Conservation (phyloP, 176 grass and related monocot genomes). For the Otatea glauca region DNA sequence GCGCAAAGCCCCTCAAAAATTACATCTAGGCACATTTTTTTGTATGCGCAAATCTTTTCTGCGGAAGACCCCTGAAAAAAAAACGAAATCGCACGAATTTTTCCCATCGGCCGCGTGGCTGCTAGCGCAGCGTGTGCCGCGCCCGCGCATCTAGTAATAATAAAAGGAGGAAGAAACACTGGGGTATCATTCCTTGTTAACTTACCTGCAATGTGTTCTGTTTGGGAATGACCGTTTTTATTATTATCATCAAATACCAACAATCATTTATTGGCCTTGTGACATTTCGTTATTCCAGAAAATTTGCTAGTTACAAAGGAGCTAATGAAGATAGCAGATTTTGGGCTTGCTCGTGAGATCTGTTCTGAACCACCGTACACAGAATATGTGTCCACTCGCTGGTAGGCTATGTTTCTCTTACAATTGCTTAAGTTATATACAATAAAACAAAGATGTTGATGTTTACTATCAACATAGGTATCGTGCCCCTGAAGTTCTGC, state of each 20-base stretch:
- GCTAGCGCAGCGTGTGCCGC: too few species aligned
- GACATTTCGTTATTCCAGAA: conserved; percentile 65
- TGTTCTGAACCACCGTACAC: conserved; percentile 92
- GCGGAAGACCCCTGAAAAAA: too few species aligned
- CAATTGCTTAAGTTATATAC: conserved; percentile 24
- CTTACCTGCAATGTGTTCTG: conserved; percentile 4
- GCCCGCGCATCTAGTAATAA: too few species aligned
- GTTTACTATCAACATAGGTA: conserved; percentile 63
- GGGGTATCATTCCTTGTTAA: not conserved
- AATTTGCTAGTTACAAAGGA: conserved; percentile 91
- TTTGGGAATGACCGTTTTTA: not conserved
- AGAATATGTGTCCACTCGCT: conserved; percentile 98
- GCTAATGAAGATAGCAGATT: conserved; percentile 92
- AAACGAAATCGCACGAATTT: too few species aligned
- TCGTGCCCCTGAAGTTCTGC: conserved; percentile 93
- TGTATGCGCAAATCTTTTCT: too few species aligned
- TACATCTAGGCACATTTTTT: too few species aligned
- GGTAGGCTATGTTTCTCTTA: conserved; percentile 49
- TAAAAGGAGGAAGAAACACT: not conserved
- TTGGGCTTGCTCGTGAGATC: conserved; percentile 96
- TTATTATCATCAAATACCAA: not conserved
- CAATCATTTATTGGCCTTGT: conserved; percentile 18
- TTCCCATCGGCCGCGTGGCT: too few species aligned
- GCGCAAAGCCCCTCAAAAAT: too few species aligned
- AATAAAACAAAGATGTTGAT: conserved; percentile 30